These are phyloP conservation scores for Parathielavia appendiculata DNA, from an alignment of 495 filamentous ascomycete genomes.

Conservation along the genomic window DNA sequence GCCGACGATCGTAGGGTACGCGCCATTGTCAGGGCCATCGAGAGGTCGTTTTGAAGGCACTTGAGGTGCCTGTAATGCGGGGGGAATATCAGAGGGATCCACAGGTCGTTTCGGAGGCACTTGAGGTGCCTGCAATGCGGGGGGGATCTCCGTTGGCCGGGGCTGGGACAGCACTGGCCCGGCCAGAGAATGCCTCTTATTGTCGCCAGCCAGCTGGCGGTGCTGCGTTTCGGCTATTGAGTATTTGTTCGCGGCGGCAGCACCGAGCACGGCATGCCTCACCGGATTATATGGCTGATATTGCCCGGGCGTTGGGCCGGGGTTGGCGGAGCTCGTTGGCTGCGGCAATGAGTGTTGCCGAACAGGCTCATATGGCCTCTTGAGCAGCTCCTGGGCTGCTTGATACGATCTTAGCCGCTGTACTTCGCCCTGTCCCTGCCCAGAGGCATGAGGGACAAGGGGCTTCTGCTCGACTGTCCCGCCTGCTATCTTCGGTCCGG, in stretches of 20 bases:
- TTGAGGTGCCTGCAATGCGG: not conserved
- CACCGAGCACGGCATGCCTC: constrained; percentile 8
- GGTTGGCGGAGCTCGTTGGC: not conserved
- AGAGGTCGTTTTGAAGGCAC: constrained; percentile 11
- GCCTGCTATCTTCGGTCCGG: not conserved
- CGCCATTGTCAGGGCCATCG: constrained; percentile 4
- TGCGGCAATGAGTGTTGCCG: constrained; percentile 17
- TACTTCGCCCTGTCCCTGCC: not conserved
- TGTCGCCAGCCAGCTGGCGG: not conserved
- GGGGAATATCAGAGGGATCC: constrained; percentile 11
- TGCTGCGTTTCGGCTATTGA: constrained; percentile 13
- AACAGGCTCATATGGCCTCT: constrained; percentile 11
- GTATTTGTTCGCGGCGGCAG: constrained; percentile 13
- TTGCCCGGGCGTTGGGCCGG: constrained; percentile 8
- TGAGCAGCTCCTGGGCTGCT: constrained; percentile 21
- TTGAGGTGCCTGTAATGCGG: constrained; percentile 15
- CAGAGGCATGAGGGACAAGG: not conserved
- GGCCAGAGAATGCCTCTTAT: constrained; percentile 19
- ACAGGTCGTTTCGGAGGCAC: too few relatives aligned
- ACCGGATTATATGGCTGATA: constrained; percentile 36
- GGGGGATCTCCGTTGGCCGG: constrained; percentile 11
- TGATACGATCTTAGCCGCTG: constrained; percentile 9
- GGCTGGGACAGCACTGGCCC: constrained; percentile 6
- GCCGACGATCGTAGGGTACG: constrained; percentile 15
- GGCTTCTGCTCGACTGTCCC: constrained; percentile 14